Evolutionary conservation across 306 rosid genomes (phyloP).

Genomic region (Astragalus membranaceus): DNA sequence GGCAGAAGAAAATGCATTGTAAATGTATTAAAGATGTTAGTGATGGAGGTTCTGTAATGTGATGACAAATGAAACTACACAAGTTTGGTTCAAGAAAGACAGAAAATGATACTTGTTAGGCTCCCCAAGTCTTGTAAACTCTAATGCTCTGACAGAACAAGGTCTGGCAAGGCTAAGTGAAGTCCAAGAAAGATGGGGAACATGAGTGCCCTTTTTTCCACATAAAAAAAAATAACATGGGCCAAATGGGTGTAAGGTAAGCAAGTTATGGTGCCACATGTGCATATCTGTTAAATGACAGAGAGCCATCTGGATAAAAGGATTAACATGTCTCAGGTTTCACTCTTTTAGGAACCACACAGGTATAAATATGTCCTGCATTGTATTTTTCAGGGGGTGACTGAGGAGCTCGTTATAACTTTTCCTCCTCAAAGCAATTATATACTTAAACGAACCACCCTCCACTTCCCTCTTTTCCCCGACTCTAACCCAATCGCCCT

Average conservation of each 20-base stretch:
- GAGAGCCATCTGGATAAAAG: background rate
- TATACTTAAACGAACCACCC: background rate
- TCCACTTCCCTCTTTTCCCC: background rate
- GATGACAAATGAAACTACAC: conserved; percentile 9
- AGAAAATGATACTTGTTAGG: conserved; percentile 20
- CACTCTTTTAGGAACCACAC: background rate
- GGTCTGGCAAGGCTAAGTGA: conserved; percentile 28
- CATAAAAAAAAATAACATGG: background rate
- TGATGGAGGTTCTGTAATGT: conserved; percentile 22
- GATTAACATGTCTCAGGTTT: background rate
- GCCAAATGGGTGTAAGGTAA: background rate
- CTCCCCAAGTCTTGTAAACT: conserved; percentile 22
- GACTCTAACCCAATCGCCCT: background rate
- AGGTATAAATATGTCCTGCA: background rate
- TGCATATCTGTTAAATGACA: background rate
- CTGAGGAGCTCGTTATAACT: background rate
- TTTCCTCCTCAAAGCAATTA: background rate
- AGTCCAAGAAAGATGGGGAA: conserved; percentile 50
- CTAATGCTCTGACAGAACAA: conserved; percentile 23
- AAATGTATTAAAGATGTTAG: conserved; percentile 23
- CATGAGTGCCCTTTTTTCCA: conserved; percentile 55
- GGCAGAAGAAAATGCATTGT: conserved; percentile 19
- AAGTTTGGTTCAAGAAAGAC: background rate
- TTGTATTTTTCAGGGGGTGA: background rate
- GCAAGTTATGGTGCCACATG: background rate